Conservation (phyloP, 2,329 filamentous ascomycete species). For the Diaporthe caulivora region DNA sequence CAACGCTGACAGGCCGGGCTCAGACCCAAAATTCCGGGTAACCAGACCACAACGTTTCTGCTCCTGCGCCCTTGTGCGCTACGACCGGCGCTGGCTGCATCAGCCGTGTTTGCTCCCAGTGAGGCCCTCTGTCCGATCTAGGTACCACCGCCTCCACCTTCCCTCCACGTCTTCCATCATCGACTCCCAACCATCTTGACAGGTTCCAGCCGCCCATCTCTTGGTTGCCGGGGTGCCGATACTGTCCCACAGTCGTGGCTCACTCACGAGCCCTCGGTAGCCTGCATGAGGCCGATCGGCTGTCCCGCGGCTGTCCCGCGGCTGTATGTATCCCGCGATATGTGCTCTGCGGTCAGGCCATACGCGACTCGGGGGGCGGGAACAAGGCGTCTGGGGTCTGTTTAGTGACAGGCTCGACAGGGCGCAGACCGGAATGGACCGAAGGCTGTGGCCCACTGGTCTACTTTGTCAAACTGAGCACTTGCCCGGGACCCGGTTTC, state of each 20-base stretch:
- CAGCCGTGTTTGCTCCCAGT: constrained; percentile 25
- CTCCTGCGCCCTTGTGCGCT: constrained; percentile 26
- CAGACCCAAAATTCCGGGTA: constrained; percentile 28
- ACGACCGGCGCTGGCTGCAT: neutral
- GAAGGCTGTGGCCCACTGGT: constrained; percentile 1
- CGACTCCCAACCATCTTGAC: neutral
- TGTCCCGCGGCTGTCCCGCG: constrained; percentile 20
- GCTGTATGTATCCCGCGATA: constrained; percentile 11
- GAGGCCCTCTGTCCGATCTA: neutral
- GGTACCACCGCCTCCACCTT: constrained; percentile 9
- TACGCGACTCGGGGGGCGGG: constrained; percentile 1
- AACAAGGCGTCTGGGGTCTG: neutral
- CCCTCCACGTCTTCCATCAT: constrained; percentile 3
- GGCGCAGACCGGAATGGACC: constrained; percentile 19
- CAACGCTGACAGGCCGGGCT: constrained; percentile 27
- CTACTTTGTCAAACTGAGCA: constrained; percentile 11
- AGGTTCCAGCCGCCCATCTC: neutral
- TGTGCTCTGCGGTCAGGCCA: constrained; percentile 26
- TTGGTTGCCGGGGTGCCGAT: constrained; percentile 20
- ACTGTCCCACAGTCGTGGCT: neutral
- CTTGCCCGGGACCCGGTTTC: constrained; percentile 22
- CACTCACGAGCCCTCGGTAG: neutral
- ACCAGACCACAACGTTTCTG: constrained; percentile 14
- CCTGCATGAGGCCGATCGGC: constrained; percentile 20
- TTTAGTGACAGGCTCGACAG: constrained; percentile 3